Evolutionary conservation across 345 rosid species (phyloP).

Genomic region (Excoecaria agallocha): DNA sequence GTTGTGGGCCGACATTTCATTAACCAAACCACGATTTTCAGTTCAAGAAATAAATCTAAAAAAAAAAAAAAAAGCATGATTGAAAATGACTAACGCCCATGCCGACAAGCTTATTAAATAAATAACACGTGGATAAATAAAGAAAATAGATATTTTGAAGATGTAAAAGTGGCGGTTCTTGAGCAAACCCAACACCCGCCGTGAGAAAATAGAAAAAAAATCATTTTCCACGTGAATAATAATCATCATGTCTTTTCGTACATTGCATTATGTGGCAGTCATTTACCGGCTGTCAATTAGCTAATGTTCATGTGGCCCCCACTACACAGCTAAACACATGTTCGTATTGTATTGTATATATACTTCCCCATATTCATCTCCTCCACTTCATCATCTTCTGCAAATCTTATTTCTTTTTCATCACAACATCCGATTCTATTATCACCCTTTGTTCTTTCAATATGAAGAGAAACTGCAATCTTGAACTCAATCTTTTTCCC

Average conservation of each 20-base stretch:
- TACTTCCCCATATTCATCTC: not conserved
- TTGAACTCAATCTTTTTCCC: conserved; percentile 44
- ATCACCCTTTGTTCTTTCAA: not conserved
- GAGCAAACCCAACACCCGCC: not conserved
- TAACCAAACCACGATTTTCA: not conserved
- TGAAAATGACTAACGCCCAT: not conserved
- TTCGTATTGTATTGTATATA: not conserved
- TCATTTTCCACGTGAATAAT: conserved; percentile 12
- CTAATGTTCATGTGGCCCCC: not conserved
- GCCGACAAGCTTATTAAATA: not conserved
- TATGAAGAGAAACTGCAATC: conserved; percentile 47
- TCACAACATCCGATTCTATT: not conserved
- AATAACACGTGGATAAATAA: not conserved
- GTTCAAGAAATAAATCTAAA: not conserved
- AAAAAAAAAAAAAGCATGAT: not conserved
- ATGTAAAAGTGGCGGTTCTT: not conserved
- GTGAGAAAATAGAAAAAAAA: not conserved
- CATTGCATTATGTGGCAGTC: not conserved
- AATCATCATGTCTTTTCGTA: not conserved
- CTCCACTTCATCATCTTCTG: not conserved
- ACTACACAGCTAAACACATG: not conserved
- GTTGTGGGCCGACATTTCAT: not conserved
- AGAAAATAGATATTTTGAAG: not conserved
- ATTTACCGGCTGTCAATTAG: not conserved
- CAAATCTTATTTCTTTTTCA: not conserved